Base-by-base conservation (phyloP, 768 basidiomycete genomes). In the Hydnomerulius pinastri region DNA sequence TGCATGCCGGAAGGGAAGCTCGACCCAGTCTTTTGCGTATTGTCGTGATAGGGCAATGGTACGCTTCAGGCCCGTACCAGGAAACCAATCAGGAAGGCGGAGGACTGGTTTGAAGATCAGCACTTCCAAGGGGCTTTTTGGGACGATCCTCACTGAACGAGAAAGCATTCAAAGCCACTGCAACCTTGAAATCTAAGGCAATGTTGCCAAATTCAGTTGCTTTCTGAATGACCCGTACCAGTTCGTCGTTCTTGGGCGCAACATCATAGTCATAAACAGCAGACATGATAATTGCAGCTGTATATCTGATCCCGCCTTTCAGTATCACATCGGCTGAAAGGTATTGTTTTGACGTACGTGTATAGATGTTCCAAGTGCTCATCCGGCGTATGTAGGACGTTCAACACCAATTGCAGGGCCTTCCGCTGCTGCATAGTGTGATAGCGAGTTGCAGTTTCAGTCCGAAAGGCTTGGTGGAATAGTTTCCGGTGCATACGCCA, bases 401-500 rank as follows among this genome's bases (percentile, higher is more conserved):
- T 11, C 4, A 50, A 12, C 15, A 51, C 25, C 11, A 51, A 39
- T 6, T 53, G 38, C 7, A 20, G 12, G 10, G 32, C 40, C 33
- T 50, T 49, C 6, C 30, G 23, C 15, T 18, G 12, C 33, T 53
- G 51, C 13, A 42, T 24, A 13, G 39, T 29, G 11, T 24, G 51
- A 23, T 40, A 50, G 18, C 27, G 23, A 12, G n/a, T 17, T 24
- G 49, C 30, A 24, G 32, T 46, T 25, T 53, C 51, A 21, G 20
- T 21, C 23, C 51, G 48, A 36, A 58, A 55, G 12, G 39, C 30
- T 25, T 58, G 54, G 30, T 51, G 46, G 17, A 60, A 12, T 12
- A 55, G 38, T 29, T 43, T 48, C 24, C 58, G 58, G 11, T 58
- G 57, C 23, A 47, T 30, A 15, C 57, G 53, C 58, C 58, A 60